Evolutionary conservation across 371 early-diverging fungal species (phyloP).

Genomic region (Aphelidium insulamus): DNA sequence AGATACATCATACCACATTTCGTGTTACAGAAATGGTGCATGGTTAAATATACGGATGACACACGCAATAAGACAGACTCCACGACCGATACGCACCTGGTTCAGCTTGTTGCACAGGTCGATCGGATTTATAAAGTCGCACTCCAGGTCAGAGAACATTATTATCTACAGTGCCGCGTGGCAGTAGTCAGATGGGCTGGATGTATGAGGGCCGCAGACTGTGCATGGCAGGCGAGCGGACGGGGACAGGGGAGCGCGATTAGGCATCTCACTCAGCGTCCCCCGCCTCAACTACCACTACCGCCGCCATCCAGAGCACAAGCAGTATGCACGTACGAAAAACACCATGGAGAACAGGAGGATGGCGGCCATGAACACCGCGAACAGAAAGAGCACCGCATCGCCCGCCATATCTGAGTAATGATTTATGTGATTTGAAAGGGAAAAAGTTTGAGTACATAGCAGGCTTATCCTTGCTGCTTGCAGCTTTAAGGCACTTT

Average conservation of each 20-base stretch:
- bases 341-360: constrained; percentile 83
- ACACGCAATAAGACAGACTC: background rate
- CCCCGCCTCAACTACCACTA: too few species aligned
- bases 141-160: constrained; percentile 79
- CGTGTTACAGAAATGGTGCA: background rate
- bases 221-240: too few species aligned
- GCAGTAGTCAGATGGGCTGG: too few species aligned
- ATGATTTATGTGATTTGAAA: too few species aligned
- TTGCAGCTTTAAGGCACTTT: too few species aligned
- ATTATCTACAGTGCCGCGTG: constrained; percentile 64
- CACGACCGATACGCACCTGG: constrained; percentile 28
- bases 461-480: too few species aligned
- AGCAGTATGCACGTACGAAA: constrained; percentile 37
- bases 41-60: background rate
- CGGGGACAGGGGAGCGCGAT: too few species aligned
- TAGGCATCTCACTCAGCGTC: too few species aligned
- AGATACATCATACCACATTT: too few species aligned
- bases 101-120: constrained; percentile 88
- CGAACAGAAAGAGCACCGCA: constrained; percentile 66
- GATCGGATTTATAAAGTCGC: constrained; percentile 95
- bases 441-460: too few species aligned
- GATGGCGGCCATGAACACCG: constrained; percentile 64
- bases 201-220: too few species aligned
- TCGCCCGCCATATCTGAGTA: constrained; percentile 55
- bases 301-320: too few species aligned